A percentile compares a stretch with the other conserved stretches of the same genome.
These are phyloP conservation scores for Neurospora sp. DNA, from an alignment of 495 filamentous ascomycete genomes.

Conservation along the genomic window DNA sequence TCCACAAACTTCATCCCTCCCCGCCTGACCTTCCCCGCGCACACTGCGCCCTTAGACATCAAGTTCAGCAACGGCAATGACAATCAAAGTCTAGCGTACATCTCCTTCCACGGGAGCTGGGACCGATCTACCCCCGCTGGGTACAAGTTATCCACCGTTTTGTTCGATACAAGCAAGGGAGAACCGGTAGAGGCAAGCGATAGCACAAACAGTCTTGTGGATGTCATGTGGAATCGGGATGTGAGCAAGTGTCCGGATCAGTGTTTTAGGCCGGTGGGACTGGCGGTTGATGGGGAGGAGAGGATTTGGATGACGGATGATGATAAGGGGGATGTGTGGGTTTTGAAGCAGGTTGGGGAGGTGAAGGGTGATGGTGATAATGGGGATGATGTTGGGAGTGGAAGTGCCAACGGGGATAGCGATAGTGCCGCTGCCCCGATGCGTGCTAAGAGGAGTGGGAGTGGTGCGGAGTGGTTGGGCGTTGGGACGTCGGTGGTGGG, in stretches of 20 bases:
- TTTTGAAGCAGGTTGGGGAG: conserved; percentile 23
- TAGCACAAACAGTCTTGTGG: conserved; percentile 31
- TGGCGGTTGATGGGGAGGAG: conserved; percentile 38
- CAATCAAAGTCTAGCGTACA: conserved; percentile 16
- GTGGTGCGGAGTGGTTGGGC: conserved; percentile 2
- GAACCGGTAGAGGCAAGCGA: conserved; percentile 32
- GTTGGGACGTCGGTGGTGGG: conserved; percentile 2
- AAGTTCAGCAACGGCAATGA: conserved; percentile 32
- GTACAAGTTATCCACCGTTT: conserved; percentile 44
- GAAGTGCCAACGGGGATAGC: neutral
- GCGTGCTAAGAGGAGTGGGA: neutral
- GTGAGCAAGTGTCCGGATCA: conserved; percentile 29
- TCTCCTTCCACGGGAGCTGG: conserved; percentile 42
- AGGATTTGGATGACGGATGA: conserved; percentile 49
- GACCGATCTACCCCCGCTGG: conserved; percentile 43
- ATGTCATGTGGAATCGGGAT: conserved; percentile 43
- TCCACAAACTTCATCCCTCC: conserved; percentile 29
- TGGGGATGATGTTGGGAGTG: neutral
- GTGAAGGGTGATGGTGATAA: neutral
- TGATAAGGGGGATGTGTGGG: conserved; percentile 48
- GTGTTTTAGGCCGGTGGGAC: conserved; percentile 49
- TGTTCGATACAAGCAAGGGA: conserved; percentile 25
- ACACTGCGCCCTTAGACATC: conserved; percentile 53
- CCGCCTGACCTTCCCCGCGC: conserved; percentile 45
- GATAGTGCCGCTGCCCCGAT: neutral